A percentile compares a stretch with the other conserved stretches of the same genome.
phyloP scores from a whole-genome alignment of 2,329 filamentous ascomycete species.

The Apiospora sp. region DNA sequence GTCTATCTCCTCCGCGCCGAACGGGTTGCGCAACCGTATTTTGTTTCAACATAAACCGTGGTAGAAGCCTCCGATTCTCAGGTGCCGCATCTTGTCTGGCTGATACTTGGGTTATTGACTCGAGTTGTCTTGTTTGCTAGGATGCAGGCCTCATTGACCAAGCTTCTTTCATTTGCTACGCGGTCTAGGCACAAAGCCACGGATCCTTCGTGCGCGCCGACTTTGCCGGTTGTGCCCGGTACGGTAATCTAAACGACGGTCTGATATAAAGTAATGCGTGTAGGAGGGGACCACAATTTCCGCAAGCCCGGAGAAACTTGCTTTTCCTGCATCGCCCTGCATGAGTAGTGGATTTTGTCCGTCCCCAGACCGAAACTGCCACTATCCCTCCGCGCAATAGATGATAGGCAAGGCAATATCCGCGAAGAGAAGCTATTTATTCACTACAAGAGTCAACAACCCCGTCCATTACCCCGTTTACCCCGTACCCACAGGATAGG shows the following conservation, averaged over 20 bases:
- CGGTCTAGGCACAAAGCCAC: background rate
- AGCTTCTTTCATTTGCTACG: background rate
- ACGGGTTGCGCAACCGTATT: no score
- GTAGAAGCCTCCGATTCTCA: background rate
- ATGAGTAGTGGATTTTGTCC: constrained; percentile 2
- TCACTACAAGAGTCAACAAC: constrained; percentile 12
- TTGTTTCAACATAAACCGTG: no score
- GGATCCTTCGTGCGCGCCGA: background rate
- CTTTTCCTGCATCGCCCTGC: constrained; percentile 13
- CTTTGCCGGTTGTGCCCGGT: background rate
- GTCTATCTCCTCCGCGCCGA: background rate
- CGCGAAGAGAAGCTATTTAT: background rate
- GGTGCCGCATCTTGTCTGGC: background rate
- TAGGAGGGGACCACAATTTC: background rate
- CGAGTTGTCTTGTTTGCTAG: no score
- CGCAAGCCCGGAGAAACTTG: background rate
- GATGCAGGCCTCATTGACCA: background rate
- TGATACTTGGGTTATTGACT: background rate
- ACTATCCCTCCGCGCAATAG: background rate
- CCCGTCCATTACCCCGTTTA: background rate
- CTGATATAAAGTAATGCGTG: background rate
- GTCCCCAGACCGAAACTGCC: background rate
- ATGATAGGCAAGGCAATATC: background rate
- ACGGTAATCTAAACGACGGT: background rate
- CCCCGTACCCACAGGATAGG: constrained; percentile 2